A percentile compares a stretch with the other conserved stretches of the same genome.
Conservation (phyloP, 805 yeast genomes). For the Spathaspora arborariae region DNA sequence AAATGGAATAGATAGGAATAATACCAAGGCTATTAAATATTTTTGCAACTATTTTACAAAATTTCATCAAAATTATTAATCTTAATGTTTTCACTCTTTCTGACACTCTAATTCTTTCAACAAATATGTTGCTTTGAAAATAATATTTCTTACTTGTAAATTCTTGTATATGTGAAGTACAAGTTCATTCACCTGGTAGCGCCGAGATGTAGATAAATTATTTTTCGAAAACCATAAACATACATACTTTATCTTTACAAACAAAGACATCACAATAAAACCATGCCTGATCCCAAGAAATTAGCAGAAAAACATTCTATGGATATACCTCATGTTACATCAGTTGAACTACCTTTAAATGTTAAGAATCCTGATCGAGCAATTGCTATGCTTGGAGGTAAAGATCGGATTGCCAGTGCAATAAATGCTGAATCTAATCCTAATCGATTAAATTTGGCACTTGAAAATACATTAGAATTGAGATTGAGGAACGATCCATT, state of each 20-base stretch:
- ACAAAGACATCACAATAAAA: not conserved
- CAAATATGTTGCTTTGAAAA: too few species aligned
- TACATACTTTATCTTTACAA: not conserved
- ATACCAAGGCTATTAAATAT: too few species aligned
- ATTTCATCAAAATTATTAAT: not conserved
- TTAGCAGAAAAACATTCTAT: slow-evolving; percentile 36
- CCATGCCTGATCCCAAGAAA: slow-evolving; percentile 1
- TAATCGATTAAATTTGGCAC: slow-evolving; percentile 16
- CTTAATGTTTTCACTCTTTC: not conserved
- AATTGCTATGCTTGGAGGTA: slow-evolving; percentile 66
- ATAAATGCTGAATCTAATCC: slow-evolving; percentile 32
- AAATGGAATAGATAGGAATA: too few species aligned
- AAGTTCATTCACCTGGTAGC: too few species aligned
- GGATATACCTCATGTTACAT: slow-evolving; percentile 69
- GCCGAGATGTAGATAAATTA: not conserved
- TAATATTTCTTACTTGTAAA: too few species aligned
- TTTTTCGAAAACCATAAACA: not conserved
- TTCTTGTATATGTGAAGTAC: too few species aligned
- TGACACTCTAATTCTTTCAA: not conserved
- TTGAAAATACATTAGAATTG: slow-evolving; percentile 38
- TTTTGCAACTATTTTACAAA: not conserved
- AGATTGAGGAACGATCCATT: slow-evolving; percentile 38
- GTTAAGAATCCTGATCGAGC: slow-evolving; percentile 65
- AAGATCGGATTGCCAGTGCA: slow-evolving; percentile 35
- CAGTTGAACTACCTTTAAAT: slow-evolving; percentile 75